Evolutionary conservation across 805 yeast species (phyloP), one percentile per base, ranked within the genome.

Genomic region (Grigorovia jiainica): DNA sequence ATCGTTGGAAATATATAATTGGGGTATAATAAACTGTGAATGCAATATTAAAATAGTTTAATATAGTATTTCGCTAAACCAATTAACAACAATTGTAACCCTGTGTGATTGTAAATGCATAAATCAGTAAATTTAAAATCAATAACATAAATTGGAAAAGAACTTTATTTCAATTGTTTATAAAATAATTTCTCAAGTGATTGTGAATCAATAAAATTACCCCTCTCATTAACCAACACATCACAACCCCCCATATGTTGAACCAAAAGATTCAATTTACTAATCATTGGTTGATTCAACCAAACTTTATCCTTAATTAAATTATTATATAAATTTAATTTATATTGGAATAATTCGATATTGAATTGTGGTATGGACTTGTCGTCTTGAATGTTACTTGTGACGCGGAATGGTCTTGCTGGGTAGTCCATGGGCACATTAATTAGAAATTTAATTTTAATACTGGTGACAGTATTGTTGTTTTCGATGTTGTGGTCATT

Each of bases 341-440:
- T 27, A 27, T 27, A 15, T 13, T 27, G n/a, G n/a, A n/a, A n/a
- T n/a, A n/a, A n/a, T n/a, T n/a, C n/a, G n/a, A 18, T 38, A 3
- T 43, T 42, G 11, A 51, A 27, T 7, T 25, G 7, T 7, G 19
- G 34, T 17, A 25, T 30, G 8, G 20, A 13, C 10, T 24, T 25
- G 24, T 34, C 21, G 11, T 46, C 48, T 8, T 39, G 44, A 19
- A 18, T 30, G 16, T 40, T 44, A 11, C 31, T 35, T n/a, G 38
- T 15, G 5, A 35, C 15, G 9, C 54, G 54, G 3, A 52, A 23
- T 1, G 58, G 48, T 4, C 47, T 33, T 16, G 40, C 43, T n/a
- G 63, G 63, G 40, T 58, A 58, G 15, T 54, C 51, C 10, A 38
- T 34, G 3, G 61, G 60, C 11, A 58, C 40, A 15, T 44, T 49